Percentiles rank a stretch among this genome's conserved stretches.
Evolutionary conservation across 495 filamentous ascomycete species (phyloP).

Genomic region (Penicillium goetzii): DNA sequence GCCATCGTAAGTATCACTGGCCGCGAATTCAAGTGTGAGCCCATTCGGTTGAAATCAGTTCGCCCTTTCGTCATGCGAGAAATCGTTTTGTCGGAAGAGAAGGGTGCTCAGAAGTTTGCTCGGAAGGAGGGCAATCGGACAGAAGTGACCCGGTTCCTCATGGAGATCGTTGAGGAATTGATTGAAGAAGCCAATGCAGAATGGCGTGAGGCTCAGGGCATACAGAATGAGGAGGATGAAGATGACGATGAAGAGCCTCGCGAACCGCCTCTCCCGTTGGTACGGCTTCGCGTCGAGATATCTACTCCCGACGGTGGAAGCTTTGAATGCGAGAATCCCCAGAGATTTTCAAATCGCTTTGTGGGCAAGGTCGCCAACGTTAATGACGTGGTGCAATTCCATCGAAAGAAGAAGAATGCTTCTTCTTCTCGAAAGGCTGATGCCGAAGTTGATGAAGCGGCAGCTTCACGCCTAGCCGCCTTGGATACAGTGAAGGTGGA

Average conservation of each 20-base stretch:
- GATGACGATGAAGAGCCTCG: constrained; percentile 60
- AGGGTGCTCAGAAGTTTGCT: constrained; percentile 73
- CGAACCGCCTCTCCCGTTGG: constrained; percentile 72
- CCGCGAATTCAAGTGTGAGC: constrained; percentile 78
- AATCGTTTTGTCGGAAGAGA: constrained; percentile 75
- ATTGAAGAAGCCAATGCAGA: constrained; percentile 82
- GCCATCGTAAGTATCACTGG: constrained; percentile 83
- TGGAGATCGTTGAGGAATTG: constrained; percentile 75
- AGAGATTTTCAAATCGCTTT: constrained; percentile 95
- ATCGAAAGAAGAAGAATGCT: constrained; percentile 74
- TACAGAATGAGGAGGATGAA: constrained; percentile 50
- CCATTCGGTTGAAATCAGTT: constrained; percentile 82
- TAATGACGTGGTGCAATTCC: constrained; percentile 90
- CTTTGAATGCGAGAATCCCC: constrained; percentile 93
- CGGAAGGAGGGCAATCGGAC: constrained; percentile 81
- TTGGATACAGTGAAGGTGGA: constrained; percentile 85
- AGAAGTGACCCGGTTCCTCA: constrained; percentile 76
- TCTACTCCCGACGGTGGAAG: constrained; percentile 82
- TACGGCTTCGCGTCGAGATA: constrained; percentile 89
- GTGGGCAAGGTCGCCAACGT: constrained; percentile 87
- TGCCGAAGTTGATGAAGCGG: constrained; percentile 56
- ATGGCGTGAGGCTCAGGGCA: constrained; percentile 75
- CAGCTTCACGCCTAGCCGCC: constrained; percentile 60
- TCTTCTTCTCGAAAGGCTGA: constrained; percentile 45
- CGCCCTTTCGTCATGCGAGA: constrained; percentile 89